Conservation (phyloP, 495 filamentous ascomycete species). For the Penicillium canescens region DNA sequence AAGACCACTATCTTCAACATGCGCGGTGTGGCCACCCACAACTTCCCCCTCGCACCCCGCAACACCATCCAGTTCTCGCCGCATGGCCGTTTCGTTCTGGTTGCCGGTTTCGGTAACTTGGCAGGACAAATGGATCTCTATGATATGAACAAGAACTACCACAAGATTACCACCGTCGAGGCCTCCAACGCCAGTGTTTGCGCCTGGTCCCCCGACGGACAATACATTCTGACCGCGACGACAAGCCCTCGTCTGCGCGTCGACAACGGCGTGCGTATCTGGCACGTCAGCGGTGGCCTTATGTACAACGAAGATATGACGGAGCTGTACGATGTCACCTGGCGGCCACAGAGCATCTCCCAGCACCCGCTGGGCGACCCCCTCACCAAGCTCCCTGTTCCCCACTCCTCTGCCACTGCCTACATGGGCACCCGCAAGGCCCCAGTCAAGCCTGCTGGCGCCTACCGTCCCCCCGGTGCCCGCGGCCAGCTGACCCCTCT, state of each 20-base stretch:
- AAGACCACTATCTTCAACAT: conserved; percentile 97
- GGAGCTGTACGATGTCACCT: conserved; percentile 89
- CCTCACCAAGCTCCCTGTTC: conserved; percentile 71
- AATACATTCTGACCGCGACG: conserved; percentile 92
- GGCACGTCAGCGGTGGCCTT: conserved; percentile 86
- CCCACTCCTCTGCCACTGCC: conserved; percentile 80
- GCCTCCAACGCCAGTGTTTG: conserved; percentile 94
- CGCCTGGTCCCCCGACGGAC: conserved; percentile 94
- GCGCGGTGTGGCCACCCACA: conserved; percentile 75
- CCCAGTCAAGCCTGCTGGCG: conserved; percentile 90
- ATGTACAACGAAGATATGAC: conserved; percentile 95
- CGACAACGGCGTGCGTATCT: conserved; percentile 93
- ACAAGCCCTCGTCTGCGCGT: conserved; percentile 92
- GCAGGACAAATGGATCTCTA: conserved; percentile 98
- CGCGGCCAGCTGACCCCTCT: conserved; percentile 85
- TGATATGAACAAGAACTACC: conserved; percentile 87
- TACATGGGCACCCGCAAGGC: conserved; percentile 86
- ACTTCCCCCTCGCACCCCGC: conserved; percentile 79
- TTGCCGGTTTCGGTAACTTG: conserved; percentile 96
- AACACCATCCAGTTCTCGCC: conserved; percentile 97
- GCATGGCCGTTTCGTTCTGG: conserved; percentile 85
- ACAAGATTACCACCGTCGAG: conserved; percentile 90
- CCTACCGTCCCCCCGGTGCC: conserved; percentile 95
- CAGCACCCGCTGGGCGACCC: conserved; percentile 68
- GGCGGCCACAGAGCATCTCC: conserved; percentile 72